phyloP scores from a whole-genome alignment of 164 flowering plant species.

The Nymphaea colorata region DNA sequence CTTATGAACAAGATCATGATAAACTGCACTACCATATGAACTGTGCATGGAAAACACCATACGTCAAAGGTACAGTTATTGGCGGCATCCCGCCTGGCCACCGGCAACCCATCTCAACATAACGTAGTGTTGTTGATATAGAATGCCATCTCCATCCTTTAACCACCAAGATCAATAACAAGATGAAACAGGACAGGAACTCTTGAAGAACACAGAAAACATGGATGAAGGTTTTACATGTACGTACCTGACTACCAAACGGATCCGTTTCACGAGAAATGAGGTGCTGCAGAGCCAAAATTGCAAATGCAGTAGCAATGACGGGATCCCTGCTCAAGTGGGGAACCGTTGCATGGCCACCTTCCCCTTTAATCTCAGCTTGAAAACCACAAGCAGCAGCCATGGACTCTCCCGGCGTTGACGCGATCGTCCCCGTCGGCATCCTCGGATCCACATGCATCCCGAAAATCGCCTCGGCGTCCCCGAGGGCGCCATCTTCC shows the following conservation, averaged over 20 bases:
- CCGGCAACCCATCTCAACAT: no score
- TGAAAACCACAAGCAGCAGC: constrained; percentile 57
- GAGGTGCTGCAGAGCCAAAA: constrained; percentile 70
- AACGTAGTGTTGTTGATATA: no score
- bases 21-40: no score
- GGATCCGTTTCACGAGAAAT: constrained; percentile 77
- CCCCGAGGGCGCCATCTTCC: constrained; percentile 68
- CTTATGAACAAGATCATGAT: no score
- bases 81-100: no score
- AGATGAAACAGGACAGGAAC: no score
- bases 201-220: no score
- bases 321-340: constrained; percentile 49
- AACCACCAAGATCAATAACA: no score
- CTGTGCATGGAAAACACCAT: no score
- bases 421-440: constrained; percentile 54
- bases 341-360: constrained; percentile 60
- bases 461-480: constrained; percentile 69
- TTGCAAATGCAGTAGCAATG: constrained; percentile 49
- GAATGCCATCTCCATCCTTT: no score
- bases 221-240: no score
- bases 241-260: constrained; percentile 48
- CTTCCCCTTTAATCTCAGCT: constrained; percentile 57
- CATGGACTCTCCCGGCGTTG: constrained; percentile 39
- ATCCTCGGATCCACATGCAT: constrained; percentile 35
- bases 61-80: no score